Conservation (phyloP, 148 eudicot species). For the Talinum fruticosum region DNA sequence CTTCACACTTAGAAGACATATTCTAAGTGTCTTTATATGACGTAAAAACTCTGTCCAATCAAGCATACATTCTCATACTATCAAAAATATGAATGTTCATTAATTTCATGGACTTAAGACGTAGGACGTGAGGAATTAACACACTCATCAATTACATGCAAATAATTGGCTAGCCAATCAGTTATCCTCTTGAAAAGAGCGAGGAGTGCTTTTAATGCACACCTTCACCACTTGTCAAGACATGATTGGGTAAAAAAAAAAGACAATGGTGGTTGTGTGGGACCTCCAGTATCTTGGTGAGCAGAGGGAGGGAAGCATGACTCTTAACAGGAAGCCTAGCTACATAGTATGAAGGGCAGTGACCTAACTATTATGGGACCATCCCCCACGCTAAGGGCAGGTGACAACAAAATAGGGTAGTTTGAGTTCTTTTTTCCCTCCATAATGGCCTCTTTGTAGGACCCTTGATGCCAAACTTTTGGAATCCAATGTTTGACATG, state of each 20-base stretch:
- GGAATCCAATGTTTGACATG: background rate
- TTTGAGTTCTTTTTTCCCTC: background rate
- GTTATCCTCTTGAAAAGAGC: background rate
- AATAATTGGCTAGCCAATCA: background rate
- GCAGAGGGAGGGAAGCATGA: conserved; percentile 6
- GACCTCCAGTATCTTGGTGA: background rate
- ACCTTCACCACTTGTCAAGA: background rate
- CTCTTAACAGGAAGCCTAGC: conserved; percentile 16
- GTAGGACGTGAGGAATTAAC: no score
- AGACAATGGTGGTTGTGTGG: background rate
- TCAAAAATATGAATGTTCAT: no score
- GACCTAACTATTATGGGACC: background rate
- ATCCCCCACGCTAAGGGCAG: background rate
- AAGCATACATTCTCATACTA: no score
- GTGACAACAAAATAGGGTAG: conserved; percentile 5
- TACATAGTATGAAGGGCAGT: background rate
- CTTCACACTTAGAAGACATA: no score
- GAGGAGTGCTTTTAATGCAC: no score
- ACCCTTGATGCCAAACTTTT: background rate
- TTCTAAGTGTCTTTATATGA: no score
- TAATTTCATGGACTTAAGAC: no score
- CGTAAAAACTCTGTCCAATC: no score
- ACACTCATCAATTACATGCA: no score
- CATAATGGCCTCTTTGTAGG: background rate
- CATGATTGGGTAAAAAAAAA: background rate